A percentile compares a stretch with the other conserved stretches of the same genome.
Conservation (phyloP, 805 yeast species). For the Metschnikowia picachoensis region DNA sequence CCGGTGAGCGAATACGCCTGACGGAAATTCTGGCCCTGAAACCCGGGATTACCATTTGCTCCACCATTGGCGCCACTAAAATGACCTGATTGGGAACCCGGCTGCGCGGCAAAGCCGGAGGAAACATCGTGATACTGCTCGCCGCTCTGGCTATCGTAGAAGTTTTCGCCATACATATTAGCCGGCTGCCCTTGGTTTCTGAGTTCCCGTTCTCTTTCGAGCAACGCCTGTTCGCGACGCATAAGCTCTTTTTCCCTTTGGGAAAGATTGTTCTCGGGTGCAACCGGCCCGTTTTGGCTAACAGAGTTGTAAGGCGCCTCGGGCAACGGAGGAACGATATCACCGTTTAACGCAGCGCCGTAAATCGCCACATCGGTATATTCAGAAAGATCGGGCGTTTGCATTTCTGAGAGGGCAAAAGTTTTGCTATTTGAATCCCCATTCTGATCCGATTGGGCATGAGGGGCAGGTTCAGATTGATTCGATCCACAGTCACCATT, state of each 20-base stretch:
- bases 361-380: constrained; percentile 35
- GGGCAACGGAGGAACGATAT: constrained; percentile 7
- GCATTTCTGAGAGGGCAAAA: constrained; percentile 1
- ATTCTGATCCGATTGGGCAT: not conserved
- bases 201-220: constrained; percentile 16
- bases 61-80: not conserved
- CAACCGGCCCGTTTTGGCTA: not conserved
- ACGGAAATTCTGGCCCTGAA: constrained; percentile 3
- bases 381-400: constrained; percentile 30
- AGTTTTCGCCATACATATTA: not conserved
- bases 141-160: constrained; percentile 1
- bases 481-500: no score
- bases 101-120: not conserved
- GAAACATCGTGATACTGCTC: constrained; percentile 6
- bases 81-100: not conserved
- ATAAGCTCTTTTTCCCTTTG: constrained; percentile 25
- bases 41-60: not conserved
- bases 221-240: constrained; percentile 26
- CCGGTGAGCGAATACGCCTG: constrained; percentile 13
- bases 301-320: constrained; percentile 3
- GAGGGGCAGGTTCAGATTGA: not conserved
- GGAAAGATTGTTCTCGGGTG: not conserved
- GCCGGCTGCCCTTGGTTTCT: not conserved
- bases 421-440: not conserved
- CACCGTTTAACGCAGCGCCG: constrained; percentile 34